Base-by-base conservation (phyloP, 2,329 filamentous ascomycete species). In the Sporothrix schenckii region DNA sequence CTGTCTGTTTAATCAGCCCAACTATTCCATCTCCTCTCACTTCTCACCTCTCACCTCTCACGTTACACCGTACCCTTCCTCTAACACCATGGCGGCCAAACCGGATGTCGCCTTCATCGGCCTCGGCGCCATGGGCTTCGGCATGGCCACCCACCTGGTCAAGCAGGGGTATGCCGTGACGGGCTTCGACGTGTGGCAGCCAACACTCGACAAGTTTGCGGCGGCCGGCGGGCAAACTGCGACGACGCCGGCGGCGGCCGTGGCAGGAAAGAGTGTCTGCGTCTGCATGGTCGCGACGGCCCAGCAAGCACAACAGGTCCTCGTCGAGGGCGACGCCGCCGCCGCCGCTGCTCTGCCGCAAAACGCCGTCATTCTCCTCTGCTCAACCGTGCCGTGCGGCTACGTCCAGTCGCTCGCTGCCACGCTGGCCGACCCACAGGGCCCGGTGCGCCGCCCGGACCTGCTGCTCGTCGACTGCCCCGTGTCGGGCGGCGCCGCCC, bases 111-210 rank as follows among this genome's bases (percentile, higher is more conserved):
- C 87, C 73, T 92, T 92, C 80, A 89, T 91, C 73, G 91, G 91
- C 82, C 88, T 93, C 3, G 91, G 91, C 70, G 91, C 91, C 79
- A 93, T 93, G 91, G 91, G 91, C 77, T 91, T 92, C 78, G 91
- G 91, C 77, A 93, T 93, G 91, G 91, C 91, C 73, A 91, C 87
- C 72, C 86, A 92, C 77, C 86, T 93, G 60, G 82, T 92, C 75
- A 87, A 88, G 74, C 81, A 86, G 73, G 89, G 89, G 71, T 91
- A 90, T 78, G 72, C 81, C 34, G 90, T 93, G 30, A 89, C 87
- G 27, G 91, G 91, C 70, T 93, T 88, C 77, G 91, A 93, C 76
- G 86, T 92, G 53, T 92, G 87, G 81, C 81, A 82, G 2, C 88
- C 89, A 6, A 88, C 89, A 0, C 84, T 92, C 47, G 86, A 90